These are phyloP conservation scores for Pythium sukuiense DNA, from an alignment of 352 stramenopile genomes.

Conservation along the genomic window DNA sequence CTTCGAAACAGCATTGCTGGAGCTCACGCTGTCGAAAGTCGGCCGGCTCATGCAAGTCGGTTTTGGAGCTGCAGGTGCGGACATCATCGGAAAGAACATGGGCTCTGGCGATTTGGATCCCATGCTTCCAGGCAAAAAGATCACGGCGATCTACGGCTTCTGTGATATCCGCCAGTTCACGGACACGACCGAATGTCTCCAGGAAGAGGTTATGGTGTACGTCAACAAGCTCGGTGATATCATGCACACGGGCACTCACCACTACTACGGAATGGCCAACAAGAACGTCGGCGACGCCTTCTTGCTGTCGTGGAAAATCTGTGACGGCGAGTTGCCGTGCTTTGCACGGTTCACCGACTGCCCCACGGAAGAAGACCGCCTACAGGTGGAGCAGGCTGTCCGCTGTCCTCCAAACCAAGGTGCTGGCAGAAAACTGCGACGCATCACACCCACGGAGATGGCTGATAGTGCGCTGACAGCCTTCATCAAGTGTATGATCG, in stretches of 20 bases:
- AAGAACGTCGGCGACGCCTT: conserved; percentile 93
- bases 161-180: conserved; percentile 95
- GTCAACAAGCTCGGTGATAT: conserved; percentile 91
- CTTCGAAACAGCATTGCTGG: conserved; percentile 75
- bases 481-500: conserved; percentile 95
- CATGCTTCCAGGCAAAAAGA: conserved; percentile 89
- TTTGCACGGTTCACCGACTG: conserved; percentile 83
- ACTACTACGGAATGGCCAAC: conserved; percentile 89
- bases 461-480: conserved; percentile 92
- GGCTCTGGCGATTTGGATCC: conserved; percentile 84
- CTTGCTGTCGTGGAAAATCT: conserved; percentile 94
- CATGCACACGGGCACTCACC: conserved; percentile 84
- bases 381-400: conserved; percentile 71
- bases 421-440: conserved; percentile 58
- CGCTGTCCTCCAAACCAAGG: conserved; percentile 69
- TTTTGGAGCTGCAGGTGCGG: conserved; percentile 75
- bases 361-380: conserved; percentile 67
- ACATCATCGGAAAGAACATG: conserved; percentile 90
- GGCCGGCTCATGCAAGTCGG: conserved; percentile 85
- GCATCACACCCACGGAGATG: conserved; percentile 87
- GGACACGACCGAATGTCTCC: conserved; percentile 88
- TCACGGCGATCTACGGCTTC: conserved; percentile 94
- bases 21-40: conserved; percentile 84
- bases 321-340: conserved; percentile 72
- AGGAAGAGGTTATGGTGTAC: conserved; percentile 92